A percentile compares a stretch with the other conserved stretches of the same genome.
These are phyloP conservation scores for Penicillium vulpinum DNA, from an alignment of 2,329 filamentous ascomycete genomes.

Conservation along the genomic window DNA sequence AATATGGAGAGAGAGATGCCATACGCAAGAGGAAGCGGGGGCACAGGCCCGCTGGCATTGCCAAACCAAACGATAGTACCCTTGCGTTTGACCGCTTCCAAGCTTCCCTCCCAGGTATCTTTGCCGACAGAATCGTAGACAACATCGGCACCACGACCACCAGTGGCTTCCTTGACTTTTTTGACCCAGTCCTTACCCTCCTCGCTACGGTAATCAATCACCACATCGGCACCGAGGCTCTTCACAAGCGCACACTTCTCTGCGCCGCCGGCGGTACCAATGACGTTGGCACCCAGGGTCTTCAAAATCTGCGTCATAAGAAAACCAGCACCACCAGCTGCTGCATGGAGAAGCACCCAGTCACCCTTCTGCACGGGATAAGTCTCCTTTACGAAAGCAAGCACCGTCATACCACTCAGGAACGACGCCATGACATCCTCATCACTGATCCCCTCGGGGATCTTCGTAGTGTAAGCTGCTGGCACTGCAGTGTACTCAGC, in stretches of 20 bases:
- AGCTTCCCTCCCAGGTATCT: slow-evolving; percentile 74
- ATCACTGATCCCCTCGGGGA: slow-evolving; percentile 63
- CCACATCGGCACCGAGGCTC: slow-evolving; percentile 65
- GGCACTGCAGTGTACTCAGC: slow-evolving; percentile 60
- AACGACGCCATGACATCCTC: slow-evolving; percentile 67
- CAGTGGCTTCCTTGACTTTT: slow-evolving; percentile 79
- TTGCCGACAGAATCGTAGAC: slow-evolving; percentile 88
- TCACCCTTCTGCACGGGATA: slow-evolving; percentile 70
- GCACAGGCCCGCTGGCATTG: slow-evolving; percentile 76
- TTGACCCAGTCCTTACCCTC: slow-evolving; percentile 78
- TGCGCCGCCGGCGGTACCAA: slow-evolving; percentile 72
- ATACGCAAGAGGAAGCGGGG: slow-evolving; percentile 63
- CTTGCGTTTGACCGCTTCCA: slow-evolving; percentile 74
- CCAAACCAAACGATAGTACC: slow-evolving; percentile 77
- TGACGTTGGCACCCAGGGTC: slow-evolving; percentile 70
- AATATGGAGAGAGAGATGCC: slow-evolving; percentile 38
- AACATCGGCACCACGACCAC: slow-evolving; percentile 69
- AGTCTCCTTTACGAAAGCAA: slow-evolving; percentile 75
- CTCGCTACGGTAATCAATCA: slow-evolving; percentile 80
- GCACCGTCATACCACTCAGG: slow-evolving; percentile 80
- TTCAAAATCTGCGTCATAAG: slow-evolving; percentile 74
- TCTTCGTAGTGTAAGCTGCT: slow-evolving; percentile 56
- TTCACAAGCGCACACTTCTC: slow-evolving; percentile 72
- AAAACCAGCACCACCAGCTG: slow-evolving; percentile 77
- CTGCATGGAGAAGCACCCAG: slow-evolving; percentile 81